Base-by-base conservation (phyloP, 352 stramenopile species). In the Elongisporangium anandrum region DNA sequence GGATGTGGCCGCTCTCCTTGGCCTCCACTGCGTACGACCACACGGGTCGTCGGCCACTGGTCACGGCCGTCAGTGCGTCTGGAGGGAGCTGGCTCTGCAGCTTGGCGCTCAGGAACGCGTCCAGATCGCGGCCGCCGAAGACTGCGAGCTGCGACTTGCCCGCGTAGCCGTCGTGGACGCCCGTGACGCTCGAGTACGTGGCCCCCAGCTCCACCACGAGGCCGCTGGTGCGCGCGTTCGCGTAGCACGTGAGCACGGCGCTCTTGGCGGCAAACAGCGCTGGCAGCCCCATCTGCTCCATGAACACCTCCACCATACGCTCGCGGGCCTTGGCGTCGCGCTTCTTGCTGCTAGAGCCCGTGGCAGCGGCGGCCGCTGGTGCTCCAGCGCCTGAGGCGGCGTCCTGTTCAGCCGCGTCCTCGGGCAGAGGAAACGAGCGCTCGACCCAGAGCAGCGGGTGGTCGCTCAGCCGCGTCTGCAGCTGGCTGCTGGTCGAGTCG, bases 221-320 rank as follows among this genome's bases (percentile, higher is more conserved):
- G 1, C 85, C 85, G 61, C 75, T 93, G 20, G 84, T 94, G 41
- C 85, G 76, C 19, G 81, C 87, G 61, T 92, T 93, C 17, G 87
- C 82, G 59, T 94, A 96, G 52, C 85, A 94, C 16, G 81, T 77
- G 15, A 96, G 68, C 39, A 94, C 87, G 6, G 85, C 76, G 59
- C 81, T 88, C 59, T 96, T 96, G 57, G 87, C 77, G 41, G 82
- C 80, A 59, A 96, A 96, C 12, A 94, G 64, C 13, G 85, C 87
- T 2, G 85, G 81, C 52, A 85, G 57, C 2, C 81, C 76, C 5
- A 92, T 59, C 49, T 88, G 80, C 56, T 96, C 87, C 81, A 96
- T 92, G 16, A 94, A 72, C 50, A 93, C 73, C 68, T 96, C 85
- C 15, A 91, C 79, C 69, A 88, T 75, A 52, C 76, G 73, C 49